Percentiles rank a stretch among this genome's conserved stretches.
Evolutionary conservation across 352 stramenopile species (phyloP).

Genomic region (Elongisporangium anandrum): DNA sequence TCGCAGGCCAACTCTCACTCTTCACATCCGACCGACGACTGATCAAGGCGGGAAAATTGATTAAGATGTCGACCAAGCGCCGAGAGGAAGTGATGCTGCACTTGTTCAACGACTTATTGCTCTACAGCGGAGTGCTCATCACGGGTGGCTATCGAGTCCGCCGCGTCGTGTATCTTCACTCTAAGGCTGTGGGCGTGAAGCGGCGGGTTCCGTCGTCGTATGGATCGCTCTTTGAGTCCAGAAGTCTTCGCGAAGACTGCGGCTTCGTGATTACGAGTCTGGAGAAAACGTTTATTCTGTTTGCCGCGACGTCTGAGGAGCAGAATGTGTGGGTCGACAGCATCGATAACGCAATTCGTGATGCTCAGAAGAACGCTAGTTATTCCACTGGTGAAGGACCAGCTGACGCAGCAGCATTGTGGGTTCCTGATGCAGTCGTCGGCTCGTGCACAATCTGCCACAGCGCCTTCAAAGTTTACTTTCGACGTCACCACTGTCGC

Average conservation of each 20-base stretch:
- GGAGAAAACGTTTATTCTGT: slow-evolving; percentile 83
- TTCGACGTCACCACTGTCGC: slow-evolving; percentile 75
- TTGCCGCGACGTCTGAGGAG: slow-evolving; percentile 40
- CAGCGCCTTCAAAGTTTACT: slow-evolving; percentile 67
- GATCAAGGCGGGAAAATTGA: slow-evolving; percentile 61
- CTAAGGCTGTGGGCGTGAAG: slow-evolving; percentile 67
- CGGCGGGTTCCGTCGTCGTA: slow-evolving; percentile 48
- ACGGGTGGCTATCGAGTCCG: slow-evolving; percentile 71
- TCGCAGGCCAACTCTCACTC: slow-evolving; percentile 63
- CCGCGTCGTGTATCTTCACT: slow-evolving; percentile 64
- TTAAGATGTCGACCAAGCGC: slow-evolving; percentile 81
- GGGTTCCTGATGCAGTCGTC: slow-evolving; percentile 71
- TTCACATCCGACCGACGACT: slow-evolving; percentile 62
- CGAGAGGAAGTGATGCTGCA: slow-evolving; percentile 82
- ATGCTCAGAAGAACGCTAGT: slow-evolving; percentile 30
- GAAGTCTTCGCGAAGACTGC: slow-evolving; percentile 44
- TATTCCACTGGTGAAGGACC: slow-evolving; percentile 26
- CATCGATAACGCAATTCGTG: slow-evolving; percentile 48
- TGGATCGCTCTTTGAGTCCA: slow-evolving; percentile 38
- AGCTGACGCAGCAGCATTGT: slow-evolving; percentile 62
- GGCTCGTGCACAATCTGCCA: slow-evolving; percentile 66
- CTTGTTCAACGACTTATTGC: slow-evolving; percentile 82
- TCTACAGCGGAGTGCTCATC: slow-evolving; percentile 77
- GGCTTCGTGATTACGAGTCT: slow-evolving; percentile 74
- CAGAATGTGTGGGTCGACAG: slow-evolving; percentile 53